A percentile compares a stretch with the other conserved stretches of the same genome.
These are phyloP conservation scores for Sporobolomyces phaffii DNA, from an alignment of 768 basidiomycete genomes.

Conservation along the genomic window DNA sequence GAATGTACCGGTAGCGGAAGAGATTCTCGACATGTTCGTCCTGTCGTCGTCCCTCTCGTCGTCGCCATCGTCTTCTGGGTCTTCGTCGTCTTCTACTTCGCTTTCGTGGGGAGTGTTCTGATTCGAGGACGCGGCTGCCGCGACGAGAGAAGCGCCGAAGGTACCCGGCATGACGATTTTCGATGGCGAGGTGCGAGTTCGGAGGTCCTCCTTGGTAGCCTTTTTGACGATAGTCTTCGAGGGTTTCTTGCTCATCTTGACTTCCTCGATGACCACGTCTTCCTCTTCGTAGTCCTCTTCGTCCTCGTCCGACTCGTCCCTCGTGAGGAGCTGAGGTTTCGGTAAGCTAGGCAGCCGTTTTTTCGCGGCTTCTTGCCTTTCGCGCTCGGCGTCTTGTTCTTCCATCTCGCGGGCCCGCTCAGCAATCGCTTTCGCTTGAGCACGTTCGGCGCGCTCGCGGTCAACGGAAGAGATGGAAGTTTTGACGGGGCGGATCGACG, in stretches of 20 bases:
- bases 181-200: constrained; percentile 12
- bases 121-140: constrained; percentile 2
- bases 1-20: constrained; percentile 9
- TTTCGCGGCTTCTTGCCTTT: neutral
- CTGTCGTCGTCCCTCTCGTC: constrained; percentile 13
- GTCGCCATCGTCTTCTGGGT: constrained; percentile 11
- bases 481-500: constrained; percentile 22
- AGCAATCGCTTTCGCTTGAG: constrained; percentile 1
- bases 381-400: neutral
- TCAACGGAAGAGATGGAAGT: constrained; percentile 12
- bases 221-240: constrained; percentile 3
- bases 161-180: constrained; percentile 27
- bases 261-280: neutral
- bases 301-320: constrained; percentile 7
- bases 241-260: neutral
- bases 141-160: constrained; percentile 13
- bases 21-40: constrained; percentile 14
- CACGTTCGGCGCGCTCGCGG: constrained; percentile 3
- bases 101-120: constrained; percentile 8
- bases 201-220: constrained; percentile 19
- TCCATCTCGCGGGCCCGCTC: neutral
- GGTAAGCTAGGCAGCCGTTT: constrained; percentile 14
- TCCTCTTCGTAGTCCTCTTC: constrained; percentile 1
- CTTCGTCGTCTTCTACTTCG: constrained; percentile 17
- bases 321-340: neutral